phyloP scores from a whole-genome alignment of 2,329 filamentous ascomycete genomes.

The Nigrospora sphaerica region DNA sequence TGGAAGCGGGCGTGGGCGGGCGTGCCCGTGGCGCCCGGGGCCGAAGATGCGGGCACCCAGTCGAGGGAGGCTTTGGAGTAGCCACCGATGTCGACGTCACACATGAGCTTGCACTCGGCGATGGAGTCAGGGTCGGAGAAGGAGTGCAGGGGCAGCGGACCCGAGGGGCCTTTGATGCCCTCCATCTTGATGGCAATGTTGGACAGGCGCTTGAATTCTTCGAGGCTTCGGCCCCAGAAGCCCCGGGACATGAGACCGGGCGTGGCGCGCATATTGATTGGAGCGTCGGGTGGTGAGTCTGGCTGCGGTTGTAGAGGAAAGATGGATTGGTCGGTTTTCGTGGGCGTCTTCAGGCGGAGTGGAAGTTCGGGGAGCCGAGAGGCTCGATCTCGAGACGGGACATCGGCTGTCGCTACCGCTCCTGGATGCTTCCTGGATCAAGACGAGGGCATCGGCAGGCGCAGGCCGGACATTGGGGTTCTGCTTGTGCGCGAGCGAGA shows the following conservation, averaged over 20 bases:
- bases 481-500: too few species aligned
- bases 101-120: conserved; percentile 66
- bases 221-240: conserved; percentile 51
- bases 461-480: too few species aligned
- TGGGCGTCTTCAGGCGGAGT: not conserved
- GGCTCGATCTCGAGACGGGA: conserved; percentile 20
- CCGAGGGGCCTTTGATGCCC: conserved; percentile 56
- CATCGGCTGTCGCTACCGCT: conserved; percentile 13
- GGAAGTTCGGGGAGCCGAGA: conserved; percentile 18
- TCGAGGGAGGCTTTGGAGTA: conserved; percentile 71
- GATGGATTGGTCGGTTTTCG: not conserved
- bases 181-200: conserved; percentile 60
- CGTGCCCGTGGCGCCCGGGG: conserved; percentile 12
- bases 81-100: conserved; percentile 79
- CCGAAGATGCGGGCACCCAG: conserved; percentile 35
- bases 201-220: conserved; percentile 52
- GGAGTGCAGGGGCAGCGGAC: conserved; percentile 56
- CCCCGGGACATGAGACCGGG: conserved; percentile 40
- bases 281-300: not conserved
- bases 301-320: not conserved
- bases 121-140: conserved; percentile 48
- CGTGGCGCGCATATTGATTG: conserved; percentile 37
- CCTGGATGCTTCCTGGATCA: too few species aligned
- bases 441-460: too few species aligned
- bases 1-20: conserved; percentile 70